A percentile compares a stretch with the other conserved stretches of the same genome.
phyloP scores from a whole-genome alignment of 2,329 filamentous ascomycete species.

The Capronia epimyces region DNA sequence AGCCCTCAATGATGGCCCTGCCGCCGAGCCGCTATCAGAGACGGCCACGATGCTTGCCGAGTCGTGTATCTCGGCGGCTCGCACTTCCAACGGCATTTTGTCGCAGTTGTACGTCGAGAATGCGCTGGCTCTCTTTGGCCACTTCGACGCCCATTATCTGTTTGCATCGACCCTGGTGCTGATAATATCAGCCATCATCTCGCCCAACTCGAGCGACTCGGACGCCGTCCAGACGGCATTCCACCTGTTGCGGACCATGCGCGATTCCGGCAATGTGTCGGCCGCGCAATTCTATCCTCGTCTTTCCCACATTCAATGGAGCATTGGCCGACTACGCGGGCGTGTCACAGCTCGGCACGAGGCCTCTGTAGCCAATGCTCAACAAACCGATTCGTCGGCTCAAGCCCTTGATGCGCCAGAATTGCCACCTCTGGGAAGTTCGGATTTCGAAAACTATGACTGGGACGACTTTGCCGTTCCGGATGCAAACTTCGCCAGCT shows the following conservation, averaged over 20 bases:
- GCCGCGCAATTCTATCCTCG: slow-evolving; percentile 3
- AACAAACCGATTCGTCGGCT: background rate
- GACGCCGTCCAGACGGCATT: slow-evolving; percentile 3
- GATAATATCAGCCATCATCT: slow-evolving; percentile 1
- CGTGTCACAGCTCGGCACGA: background rate
- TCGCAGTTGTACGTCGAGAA: slow-evolving; percentile 2
- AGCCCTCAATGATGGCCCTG: too few relatives aligned
- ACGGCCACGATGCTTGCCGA: background rate
- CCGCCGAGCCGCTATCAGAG: background rate
- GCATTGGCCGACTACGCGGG: background rate
- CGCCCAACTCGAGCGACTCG: slow-evolving; percentile 1
- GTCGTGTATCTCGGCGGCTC: background rate
- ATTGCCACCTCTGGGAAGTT: background rate
- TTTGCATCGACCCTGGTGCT: slow-evolving; percentile 11
- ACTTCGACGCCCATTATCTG: slow-evolving; percentile 3
- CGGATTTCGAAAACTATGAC: slow-evolving; percentile 2
- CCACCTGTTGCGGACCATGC: slow-evolving; percentile 6
- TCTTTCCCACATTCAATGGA: slow-evolving; percentile 1
- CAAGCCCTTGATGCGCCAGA: background rate
- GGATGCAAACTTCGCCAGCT: background rate
- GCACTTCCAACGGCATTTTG: slow-evolving; percentile 1
- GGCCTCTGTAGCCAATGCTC: background rate
- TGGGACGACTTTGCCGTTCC: background rate
- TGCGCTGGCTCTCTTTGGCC: slow-evolving; percentile 3
- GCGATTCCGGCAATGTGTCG: slow-evolving; percentile 2